Percentiles rank a stretch among this genome's conserved stretches.
phyloP scores from a whole-genome alignment of 345 rosid genomes.

The Heritiera fomes region DNA sequence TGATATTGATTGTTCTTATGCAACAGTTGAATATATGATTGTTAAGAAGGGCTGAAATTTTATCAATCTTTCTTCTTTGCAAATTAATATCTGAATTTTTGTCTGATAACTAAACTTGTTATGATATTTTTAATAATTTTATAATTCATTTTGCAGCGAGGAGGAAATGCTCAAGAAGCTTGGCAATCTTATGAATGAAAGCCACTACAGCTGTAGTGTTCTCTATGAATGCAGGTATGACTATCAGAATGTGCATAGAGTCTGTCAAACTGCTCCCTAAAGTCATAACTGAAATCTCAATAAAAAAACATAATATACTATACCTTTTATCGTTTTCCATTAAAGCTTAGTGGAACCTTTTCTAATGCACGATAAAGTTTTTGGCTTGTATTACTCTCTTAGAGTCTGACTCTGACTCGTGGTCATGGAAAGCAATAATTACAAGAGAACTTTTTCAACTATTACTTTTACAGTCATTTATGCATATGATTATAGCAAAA shows the following conservation, averaged over 20 bases:
- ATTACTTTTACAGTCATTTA: background rate
- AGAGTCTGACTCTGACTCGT: background rate
- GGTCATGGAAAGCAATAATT: background rate
- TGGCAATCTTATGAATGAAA: slow-evolving; percentile 88
- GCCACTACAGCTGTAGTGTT: slow-evolving; percentile 93
- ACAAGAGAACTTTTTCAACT: background rate
- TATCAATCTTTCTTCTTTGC: slow-evolving; percentile 24
- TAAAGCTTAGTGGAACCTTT: background rate
- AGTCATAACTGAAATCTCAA: background rate
- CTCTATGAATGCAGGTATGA: slow-evolving; percentile 91
- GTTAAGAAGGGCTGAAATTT: background rate
- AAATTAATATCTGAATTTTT: background rate
- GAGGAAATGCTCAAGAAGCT: slow-evolving; percentile 85
- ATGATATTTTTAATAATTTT: background rate
- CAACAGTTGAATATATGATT: background rate
- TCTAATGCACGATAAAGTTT: background rate
- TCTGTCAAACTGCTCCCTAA: background rate
- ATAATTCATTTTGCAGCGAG: slow-evolving; percentile 55
- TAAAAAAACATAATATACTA: background rate
- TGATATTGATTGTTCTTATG: background rate
- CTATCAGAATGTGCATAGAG: background rate
- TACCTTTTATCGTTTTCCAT: background rate
- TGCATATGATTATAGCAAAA: slow-evolving; percentile 3
- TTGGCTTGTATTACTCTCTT: background rate
- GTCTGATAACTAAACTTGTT: slow-evolving; percentile 12